Evolutionary conservation across 768 basidiomycete species (phyloP), one percentile per base, ranked within the genome.

Genomic region (Mycena venus): DNA sequence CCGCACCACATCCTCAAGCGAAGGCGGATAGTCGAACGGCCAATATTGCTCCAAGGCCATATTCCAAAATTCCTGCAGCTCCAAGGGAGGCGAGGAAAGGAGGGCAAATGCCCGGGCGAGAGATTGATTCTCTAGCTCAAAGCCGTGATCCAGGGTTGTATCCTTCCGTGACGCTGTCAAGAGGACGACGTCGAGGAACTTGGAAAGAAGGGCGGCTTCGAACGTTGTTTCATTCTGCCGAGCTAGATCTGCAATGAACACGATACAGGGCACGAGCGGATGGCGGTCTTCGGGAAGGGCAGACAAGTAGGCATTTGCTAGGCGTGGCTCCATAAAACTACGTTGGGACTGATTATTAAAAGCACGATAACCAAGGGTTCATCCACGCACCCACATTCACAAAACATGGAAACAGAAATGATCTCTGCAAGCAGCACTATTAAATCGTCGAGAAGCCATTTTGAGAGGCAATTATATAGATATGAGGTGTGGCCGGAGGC

Each of bases 391-490:
- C 74, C 74, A 17, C 27, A 25, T 29, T 36, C 23, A 23, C 58
- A 71, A 34, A 71, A 75, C 31, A 70, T 29, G 32, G 42, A 51
- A 12, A 71, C 34, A 1, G 65, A 70, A 4, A 68, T 68, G 25
- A 71, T 32, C 34, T 75, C 70, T 6, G 31, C 47, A 1, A 72
- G 38, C n/a, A 75, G 19, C 29, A 63, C 7, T 40, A 72, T 68
- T 44, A 75, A 27, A 21, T 75, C 74, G 40, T 75, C 74, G 7
- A 72, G 49, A 4, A 56, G 25, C 74, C 74, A 75, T 12, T 29
- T 34, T 6, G 59, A 63, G 21, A 75, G 51, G 27, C 49, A 58
- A 25, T 62, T n/a, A 72, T 31, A 47, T 17, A 80, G 75, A 60
- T 68, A 38, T 34, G 56, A 29, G 0, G 74, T 76, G 32, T 70